Conservation (phyloP, 2,329 filamentous ascomycete genomes). For the Fusarium humuli region DNA sequence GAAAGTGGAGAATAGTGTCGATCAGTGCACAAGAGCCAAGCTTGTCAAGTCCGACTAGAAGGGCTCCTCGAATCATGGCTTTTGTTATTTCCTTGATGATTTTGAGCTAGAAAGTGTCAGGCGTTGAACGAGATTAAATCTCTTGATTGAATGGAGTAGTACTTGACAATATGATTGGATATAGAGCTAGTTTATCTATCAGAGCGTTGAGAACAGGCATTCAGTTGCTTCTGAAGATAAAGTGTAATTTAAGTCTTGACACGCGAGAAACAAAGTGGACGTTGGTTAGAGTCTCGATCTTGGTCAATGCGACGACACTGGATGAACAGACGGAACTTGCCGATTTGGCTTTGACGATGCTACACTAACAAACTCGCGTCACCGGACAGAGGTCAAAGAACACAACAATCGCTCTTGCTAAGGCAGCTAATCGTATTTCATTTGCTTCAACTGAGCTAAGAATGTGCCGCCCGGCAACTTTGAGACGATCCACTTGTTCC, state of each 20-base stretch:
- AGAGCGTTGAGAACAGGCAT: background rate
- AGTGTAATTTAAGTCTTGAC: background rate
- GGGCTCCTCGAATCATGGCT: background rate
- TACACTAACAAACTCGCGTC: background rate
- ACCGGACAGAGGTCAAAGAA: background rate
- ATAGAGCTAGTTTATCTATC: background rate
- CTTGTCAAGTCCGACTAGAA: background rate
- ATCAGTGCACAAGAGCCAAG: background rate
- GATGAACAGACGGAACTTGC: background rate
- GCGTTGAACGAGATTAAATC: background rate
- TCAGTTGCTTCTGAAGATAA: background rate
- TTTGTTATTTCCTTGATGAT: background rate
- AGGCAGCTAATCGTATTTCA: background rate
- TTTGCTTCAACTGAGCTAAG: background rate
- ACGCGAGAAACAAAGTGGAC: background rate
- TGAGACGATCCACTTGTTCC: background rate
- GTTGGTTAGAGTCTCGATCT: background rate
- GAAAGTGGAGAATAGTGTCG: background rate
- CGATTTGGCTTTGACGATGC: background rate
- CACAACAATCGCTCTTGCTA: background rate
- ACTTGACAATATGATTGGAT: background rate
- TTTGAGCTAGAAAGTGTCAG: background rate
- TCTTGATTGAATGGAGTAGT: background rate
- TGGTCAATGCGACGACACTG: background rate
- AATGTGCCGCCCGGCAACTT: background rate